phyloP scores from a whole-genome alignment of 371 early-diverging fungal genomes.

The Mortierella polycephala region DNA sequence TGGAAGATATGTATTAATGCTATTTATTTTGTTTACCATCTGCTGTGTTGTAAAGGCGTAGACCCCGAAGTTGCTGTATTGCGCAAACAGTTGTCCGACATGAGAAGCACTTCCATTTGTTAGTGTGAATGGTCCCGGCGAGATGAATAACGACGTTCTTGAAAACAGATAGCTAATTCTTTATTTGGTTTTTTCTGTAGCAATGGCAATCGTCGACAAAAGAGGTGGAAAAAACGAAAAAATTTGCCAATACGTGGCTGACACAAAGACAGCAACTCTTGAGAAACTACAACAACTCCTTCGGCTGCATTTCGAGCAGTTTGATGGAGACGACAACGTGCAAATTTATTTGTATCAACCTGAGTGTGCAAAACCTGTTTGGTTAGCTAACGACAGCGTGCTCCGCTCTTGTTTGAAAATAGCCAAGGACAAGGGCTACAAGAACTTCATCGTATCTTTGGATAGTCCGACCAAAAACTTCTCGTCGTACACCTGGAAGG shows the following conservation, averaged over 20 bases:
- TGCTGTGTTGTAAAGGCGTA: conserved; percentile 3
- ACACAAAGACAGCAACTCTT: conserved; percentile 7
- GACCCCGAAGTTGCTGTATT: conserved; percentile 2
- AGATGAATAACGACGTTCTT: background rate
- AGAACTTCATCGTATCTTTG: conserved; percentile 15
- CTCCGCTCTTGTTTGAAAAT: conserved; percentile 10
- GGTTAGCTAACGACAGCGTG: conserved; percentile 1
- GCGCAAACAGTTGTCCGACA: conserved; percentile 8
- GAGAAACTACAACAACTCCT: conserved; percentile 12
- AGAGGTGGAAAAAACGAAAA: too few relatives aligned
- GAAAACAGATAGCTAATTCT: too few relatives aligned
- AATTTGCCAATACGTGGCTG: conserved; percentile 7
- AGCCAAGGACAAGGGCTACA: conserved; percentile 11
- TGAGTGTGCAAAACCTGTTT: conserved; percentile 7
- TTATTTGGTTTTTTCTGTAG: background rate
- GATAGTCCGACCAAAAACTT: conserved; percentile 21
- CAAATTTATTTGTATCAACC: conserved; percentile 6
- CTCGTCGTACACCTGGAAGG: conserved; percentile 18
- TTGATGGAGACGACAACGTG: conserved; percentile 9
- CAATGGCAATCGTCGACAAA: background rate
- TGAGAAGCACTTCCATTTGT: background rate
- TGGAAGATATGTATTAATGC: conserved; percentile 1
- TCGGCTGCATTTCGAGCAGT: conserved; percentile 14
- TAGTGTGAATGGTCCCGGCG: too few relatives aligned
- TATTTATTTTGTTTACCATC: background rate